phyloP scores from a whole-genome alignment of 1,139 yeast species.

The Taphrina populina region DNA sequence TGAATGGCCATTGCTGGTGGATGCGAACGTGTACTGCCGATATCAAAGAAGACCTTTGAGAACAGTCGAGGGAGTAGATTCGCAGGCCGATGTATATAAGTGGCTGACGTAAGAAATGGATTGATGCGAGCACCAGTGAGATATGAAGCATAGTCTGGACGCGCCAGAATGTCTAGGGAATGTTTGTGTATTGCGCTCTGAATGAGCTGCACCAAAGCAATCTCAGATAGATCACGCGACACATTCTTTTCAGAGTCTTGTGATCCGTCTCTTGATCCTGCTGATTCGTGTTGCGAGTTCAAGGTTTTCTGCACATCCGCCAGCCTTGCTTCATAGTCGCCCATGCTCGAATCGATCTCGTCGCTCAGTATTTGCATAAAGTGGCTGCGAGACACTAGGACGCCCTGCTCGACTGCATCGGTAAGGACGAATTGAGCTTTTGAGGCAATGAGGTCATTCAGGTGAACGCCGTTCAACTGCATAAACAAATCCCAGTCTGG shows the following conservation, averaged over 20 bases:
- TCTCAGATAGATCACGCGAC: background rate
- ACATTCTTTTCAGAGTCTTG: no score
- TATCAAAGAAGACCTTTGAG: conserved; percentile 37
- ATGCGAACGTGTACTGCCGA: conserved; percentile 41
- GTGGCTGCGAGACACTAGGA: no score
- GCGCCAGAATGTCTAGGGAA: conserved; percentile 38
- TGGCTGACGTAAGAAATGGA: conserved; percentile 42
- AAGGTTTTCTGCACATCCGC: no score
- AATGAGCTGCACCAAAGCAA: conserved; percentile 1
- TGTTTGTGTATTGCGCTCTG: conserved; percentile 30
- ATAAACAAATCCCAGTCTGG: background rate
- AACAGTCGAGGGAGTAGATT: conserved; percentile 35
- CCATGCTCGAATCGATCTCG: no score
- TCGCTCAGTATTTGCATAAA: no score
- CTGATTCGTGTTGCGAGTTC: no score
- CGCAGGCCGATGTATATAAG: conserved; percentile 40
- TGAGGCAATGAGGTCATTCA: background rate
- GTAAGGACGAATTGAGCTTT: no score
- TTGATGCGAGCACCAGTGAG: conserved; percentile 44
- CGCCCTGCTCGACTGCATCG: background rate
- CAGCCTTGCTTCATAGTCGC: no score
- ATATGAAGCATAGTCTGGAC: conserved; percentile 44
- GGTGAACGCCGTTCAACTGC: background rate
- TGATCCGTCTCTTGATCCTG: no score
- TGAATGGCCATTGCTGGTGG: conserved; percentile 43